Percentiles rank a stretch among this genome's conserved stretches.
Conservation (phyloP, 495 filamentous ascomycete genomes). For the Hypoxylon perforatum region DNA sequence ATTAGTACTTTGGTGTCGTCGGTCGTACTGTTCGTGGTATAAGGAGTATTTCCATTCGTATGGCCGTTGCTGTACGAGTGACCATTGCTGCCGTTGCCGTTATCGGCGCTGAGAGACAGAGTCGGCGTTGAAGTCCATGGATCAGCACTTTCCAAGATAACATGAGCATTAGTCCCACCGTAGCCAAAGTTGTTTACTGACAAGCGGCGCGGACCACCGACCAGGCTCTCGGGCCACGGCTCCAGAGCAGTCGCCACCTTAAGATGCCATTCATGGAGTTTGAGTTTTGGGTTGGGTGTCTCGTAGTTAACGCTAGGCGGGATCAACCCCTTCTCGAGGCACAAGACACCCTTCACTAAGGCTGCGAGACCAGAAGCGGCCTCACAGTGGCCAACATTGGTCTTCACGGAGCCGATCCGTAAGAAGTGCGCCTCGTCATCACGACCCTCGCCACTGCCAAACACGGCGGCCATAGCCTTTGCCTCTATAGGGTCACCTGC, state of each 20-base stretch:
- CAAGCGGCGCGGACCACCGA: too few species aligned
- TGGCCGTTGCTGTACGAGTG: too few species aligned
- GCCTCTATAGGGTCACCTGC: conserved; percentile 67
- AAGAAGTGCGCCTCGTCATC: conserved; percentile 39
- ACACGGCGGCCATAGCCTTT: conserved; percentile 52
- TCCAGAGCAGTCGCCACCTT: conserved; percentile 35
- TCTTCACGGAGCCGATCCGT: conserved; percentile 51
- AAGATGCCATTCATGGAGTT: conserved; percentile 44
- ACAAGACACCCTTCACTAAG: conserved; percentile 60
- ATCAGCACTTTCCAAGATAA: conserved; percentile 2
- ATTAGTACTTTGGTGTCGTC: neutral
- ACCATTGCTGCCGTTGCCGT: neutral
- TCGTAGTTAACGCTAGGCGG: conserved; percentile 53
- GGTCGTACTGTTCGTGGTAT: neutral
- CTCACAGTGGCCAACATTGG: conserved; percentile 57
- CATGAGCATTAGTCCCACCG: conserved; percentile 60
- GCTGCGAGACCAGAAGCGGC: conserved; percentile 53
- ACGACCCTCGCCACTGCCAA: conserved; percentile 43
- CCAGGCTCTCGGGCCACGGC: conserved; percentile 4
- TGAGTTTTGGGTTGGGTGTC: conserved; percentile 50
- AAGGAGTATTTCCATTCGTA: too few species aligned
- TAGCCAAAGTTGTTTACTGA: conserved; percentile 60
- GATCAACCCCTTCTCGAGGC: conserved; percentile 61
- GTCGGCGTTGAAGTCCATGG: neutral
- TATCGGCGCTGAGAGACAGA: neutral